Evolutionary conservation across 805 yeast species (phyloP), one percentile per base, ranked within the genome.

Genomic region (Ogataea naganishii): DNA sequence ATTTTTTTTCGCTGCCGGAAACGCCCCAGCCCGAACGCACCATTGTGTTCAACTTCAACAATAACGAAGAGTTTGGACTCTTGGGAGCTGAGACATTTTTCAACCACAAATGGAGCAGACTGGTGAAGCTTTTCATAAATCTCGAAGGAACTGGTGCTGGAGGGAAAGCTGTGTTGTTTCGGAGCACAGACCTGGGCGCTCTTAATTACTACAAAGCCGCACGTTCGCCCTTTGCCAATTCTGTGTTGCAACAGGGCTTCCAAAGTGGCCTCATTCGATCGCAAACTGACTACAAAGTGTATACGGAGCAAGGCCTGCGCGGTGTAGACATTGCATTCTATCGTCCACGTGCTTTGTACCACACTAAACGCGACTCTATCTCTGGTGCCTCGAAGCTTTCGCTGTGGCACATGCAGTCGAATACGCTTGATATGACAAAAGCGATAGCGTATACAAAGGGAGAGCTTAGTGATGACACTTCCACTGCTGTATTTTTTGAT

Each of bases 121-220:
- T 69, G 11, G 75, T 80, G 2, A 60, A 60, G 23, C 79, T 69
- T 45, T 80, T 88, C 34, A 62, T 86, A 40, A 88, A 88, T 49
- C 58, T 86, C 38, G 96, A 86, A 60, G 96, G 96, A 12, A 83
- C 95, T 0, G 96, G 96, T 3, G 80, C 92, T 1, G 95, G 95
- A 16, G 88, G 92, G 4, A 73, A 80, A 40, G 82, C 95, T 1
- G 64, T 83, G 14, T 57, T 86, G 28, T 85, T 88, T 51, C 69
- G 96, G 52, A 76, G 86, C n/a, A 74, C 94, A 0, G 94, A 85
- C 47, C 66, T 66, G 37, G 82, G 81, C 2, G 72, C 84, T 9
- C 73, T 80, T 2, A 68, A 69, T 36, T 67, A 72, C 39, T 68
- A 69, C 38, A 51, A 63, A 14, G 62, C 64, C 3, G 88, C 73